These are phyloP conservation scores for Oryza officinalis DNA, from an alignment of 176 grass and related monocot species.

Conservation along the genomic window DNA sequence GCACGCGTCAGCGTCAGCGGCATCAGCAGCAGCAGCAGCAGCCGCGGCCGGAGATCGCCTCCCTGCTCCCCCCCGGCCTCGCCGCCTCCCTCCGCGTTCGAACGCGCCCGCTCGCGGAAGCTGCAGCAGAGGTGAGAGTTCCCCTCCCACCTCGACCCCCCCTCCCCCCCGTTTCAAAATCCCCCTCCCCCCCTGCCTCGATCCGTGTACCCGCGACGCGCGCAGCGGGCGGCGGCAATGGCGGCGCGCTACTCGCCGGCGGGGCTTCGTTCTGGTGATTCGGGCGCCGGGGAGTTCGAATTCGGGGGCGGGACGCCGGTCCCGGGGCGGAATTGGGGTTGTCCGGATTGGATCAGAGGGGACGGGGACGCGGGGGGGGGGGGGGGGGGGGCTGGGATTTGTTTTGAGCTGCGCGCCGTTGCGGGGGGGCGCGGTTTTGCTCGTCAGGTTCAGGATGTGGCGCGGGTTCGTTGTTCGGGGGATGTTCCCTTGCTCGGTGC, in stretches of 20 bases:
- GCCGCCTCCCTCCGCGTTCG: background rate
- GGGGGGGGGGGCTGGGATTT: background rate
- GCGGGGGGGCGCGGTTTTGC: background rate
- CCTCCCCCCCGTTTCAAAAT: too few species aligned
- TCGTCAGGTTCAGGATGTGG: background rate
- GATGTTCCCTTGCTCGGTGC: conserved; percentile 8
- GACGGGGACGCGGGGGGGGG: background rate
- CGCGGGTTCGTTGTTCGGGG: conserved; percentile 18
- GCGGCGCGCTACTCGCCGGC: background rate
- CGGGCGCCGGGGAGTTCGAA: conserved; percentile 28
- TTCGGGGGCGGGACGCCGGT: conserved; percentile 24
- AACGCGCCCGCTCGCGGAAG: background rate
- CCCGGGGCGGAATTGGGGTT: conserved; percentile 37
- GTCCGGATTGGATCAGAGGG: conserved; percentile 41
- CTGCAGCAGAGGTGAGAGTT: conserved; percentile 44
- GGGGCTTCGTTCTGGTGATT: background rate
- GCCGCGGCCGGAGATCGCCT: conserved; percentile 38
- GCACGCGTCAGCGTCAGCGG: too few species aligned
- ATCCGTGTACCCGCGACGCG: conserved; percentile 19
- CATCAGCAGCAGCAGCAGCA: conserved; percentile 14
- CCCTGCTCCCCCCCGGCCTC: background rate
- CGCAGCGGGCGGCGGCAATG: conserved; percentile 34
- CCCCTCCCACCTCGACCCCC: background rate
- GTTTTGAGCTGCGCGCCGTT: background rate
- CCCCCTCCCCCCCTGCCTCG: background rate